phyloP scores from a whole-genome alignment of 2,329 filamentous ascomycete genomes.

The Ophiocordyceps unilateralis region DNA sequence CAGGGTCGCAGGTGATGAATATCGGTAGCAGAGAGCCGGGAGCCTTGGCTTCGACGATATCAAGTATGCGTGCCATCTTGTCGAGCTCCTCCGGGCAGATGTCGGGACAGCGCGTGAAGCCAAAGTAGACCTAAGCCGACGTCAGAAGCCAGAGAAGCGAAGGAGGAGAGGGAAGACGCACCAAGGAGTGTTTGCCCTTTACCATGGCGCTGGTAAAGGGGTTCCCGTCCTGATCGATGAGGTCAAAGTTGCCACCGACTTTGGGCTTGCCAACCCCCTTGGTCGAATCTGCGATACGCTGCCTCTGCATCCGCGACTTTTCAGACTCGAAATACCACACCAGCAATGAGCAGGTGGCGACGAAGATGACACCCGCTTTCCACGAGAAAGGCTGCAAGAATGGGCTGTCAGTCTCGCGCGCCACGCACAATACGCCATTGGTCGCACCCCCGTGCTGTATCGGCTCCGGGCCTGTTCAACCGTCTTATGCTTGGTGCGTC shows the following conservation, averaged over 20 bases:
- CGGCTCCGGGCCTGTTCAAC: conserved; percentile 42
- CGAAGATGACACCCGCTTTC: conserved; percentile 76
- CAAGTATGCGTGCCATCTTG: conserved; percentile 96
- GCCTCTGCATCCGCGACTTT: conserved; percentile 78
- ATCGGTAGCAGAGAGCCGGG: conserved; percentile 50
- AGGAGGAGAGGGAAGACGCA: conserved; percentile 20
- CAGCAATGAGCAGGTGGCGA: conserved; percentile 58
- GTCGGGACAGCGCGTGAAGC: conserved; percentile 94
- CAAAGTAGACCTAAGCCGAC: conserved; percentile 74
- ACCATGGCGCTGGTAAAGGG: conserved; percentile 64
- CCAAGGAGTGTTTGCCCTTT: conserved; percentile 71
- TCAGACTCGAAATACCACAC: conserved; percentile 87
- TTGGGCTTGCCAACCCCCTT: conserved; percentile 89
- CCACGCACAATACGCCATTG: neutral
- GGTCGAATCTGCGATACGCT: conserved; percentile 74
- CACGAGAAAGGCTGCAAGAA: conserved; percentile 73
- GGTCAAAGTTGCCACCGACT: conserved; percentile 72
- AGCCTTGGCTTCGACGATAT: conserved; percentile 40
- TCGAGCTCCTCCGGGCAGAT: conserved; percentile 98
- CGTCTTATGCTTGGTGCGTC: conserved; percentile 29
- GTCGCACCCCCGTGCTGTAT: conserved; percentile 35
- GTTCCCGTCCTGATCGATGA: conserved; percentile 68
- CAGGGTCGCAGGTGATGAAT: conserved; percentile 93
- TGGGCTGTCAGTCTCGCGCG: neutral
- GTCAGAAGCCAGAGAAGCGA: neutral